These are phyloP conservation scores for Pythium aristosporum DNA, from an alignment of 352 stramenopile genomes.

Conservation along the genomic window DNA sequence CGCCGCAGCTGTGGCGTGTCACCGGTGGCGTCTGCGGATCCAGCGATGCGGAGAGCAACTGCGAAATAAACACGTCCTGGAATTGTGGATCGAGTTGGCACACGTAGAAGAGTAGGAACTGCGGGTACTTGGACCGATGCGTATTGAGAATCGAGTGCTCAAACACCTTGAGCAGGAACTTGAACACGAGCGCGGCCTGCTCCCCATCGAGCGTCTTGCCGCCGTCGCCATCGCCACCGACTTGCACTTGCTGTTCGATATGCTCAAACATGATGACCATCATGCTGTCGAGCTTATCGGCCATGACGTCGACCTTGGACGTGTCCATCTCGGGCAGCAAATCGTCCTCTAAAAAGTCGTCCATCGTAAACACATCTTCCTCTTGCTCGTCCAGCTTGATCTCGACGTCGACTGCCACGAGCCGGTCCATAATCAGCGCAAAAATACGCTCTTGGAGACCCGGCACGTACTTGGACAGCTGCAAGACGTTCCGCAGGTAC, in stretches of 20 bases:
- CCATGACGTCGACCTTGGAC: conserved; percentile 72
- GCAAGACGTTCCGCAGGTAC: conserved; percentile 71
- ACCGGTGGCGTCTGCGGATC: conserved; percentile 84
- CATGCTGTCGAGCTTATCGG: conserved; percentile 87
- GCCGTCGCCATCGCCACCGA: neutral
- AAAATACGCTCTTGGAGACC: conserved; percentile 83
- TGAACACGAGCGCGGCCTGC: conserved; percentile 65
- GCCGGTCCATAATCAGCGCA: conserved; percentile 77
- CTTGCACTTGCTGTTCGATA: conserved; percentile 42
- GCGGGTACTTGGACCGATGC: conserved; percentile 92
- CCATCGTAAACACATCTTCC: conserved; percentile 81
- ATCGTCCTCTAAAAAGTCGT: conserved; percentile 80
- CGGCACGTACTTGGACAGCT: conserved; percentile 63
- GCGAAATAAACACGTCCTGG: conserved; percentile 82
- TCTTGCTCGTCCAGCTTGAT: conserved; percentile 88
- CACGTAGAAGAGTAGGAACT: conserved; percentile 91
- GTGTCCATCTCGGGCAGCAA: conserved; percentile 53
- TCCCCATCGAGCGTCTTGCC: conserved; percentile 33
- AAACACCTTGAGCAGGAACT: conserved; percentile 82
- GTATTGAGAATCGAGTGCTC: conserved; percentile 87
- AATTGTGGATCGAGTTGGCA: conserved; percentile 76
- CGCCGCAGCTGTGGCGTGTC: conserved; percentile 91
- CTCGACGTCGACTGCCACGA: conserved; percentile 87
- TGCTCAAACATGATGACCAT: conserved; percentile 89
- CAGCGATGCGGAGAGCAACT: conserved; percentile 70